Percentiles rank a stretch among this genome's conserved stretches.
These are phyloP conservation scores for Desmodesmus armatus DNA, from an alignment of 139 green algal genomes.

Conservation along the genomic window DNA sequence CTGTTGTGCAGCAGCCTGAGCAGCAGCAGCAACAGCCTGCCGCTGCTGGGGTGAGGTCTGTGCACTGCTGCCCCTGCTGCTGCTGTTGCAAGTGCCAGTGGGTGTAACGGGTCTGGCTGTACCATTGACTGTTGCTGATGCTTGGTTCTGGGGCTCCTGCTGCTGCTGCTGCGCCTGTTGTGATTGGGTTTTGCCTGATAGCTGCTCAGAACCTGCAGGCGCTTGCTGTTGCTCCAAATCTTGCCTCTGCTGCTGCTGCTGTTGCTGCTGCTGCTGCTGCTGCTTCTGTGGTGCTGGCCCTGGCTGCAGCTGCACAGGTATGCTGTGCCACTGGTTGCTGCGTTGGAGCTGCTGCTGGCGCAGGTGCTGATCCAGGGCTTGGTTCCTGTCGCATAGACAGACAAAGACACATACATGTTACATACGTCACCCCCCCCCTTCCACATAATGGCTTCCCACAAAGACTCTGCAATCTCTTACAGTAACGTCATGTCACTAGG, in stretches of 20 bases:
- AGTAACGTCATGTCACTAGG: no score
- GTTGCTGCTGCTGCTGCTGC: slow-evolving; percentile 28
- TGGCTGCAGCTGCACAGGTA: not conserved
- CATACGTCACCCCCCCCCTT: no score
- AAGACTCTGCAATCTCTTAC: no score
- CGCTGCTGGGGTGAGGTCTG: slow-evolving; percentile 14
- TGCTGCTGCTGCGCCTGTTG: not conserved
- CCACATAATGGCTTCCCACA: no score
- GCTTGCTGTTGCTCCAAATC: not conserved
- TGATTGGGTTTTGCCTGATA: no score
- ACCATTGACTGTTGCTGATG: slow-evolving; percentile 5
- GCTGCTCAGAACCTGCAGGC: not conserved
- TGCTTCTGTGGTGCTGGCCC: slow-evolving; percentile 18
- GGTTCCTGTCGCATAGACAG: slow-evolving; percentile 66
- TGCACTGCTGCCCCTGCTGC: not conserved
- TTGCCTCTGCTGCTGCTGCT: not conserved
- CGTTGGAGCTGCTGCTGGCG: slow-evolving; percentile 4
- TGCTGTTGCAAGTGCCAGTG: not conserved
- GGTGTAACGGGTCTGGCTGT: not conserved
- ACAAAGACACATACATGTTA: no score
- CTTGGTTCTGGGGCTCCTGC: not conserved
- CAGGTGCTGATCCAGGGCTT: slow-evolving; percentile 19
- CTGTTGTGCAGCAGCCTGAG: slow-evolving; percentile 40
- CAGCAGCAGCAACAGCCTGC: slow-evolving; percentile 10
- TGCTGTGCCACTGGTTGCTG: slow-evolving; percentile 8